Evolutionary conservation across 2,329 filamentous ascomycete genomes (phyloP).

Genomic region (Byssothecium circinans): DNA sequence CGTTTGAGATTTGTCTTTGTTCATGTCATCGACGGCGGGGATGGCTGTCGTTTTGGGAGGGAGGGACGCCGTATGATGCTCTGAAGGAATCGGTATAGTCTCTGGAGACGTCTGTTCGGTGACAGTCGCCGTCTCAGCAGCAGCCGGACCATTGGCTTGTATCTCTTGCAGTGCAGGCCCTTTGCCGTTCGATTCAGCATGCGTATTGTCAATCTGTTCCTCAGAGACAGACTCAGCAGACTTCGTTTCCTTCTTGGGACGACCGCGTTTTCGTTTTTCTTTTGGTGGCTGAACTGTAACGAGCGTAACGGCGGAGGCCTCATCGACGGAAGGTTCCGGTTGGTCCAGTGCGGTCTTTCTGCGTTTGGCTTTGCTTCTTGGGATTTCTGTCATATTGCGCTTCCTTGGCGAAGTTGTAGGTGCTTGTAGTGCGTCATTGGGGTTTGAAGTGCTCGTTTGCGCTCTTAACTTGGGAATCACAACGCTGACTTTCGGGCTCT

Average conservation of each 20-base stretch:
- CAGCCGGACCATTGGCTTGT: conserved; percentile 2
- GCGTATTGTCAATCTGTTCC: conserved; percentile 1
- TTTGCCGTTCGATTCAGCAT: neutral
- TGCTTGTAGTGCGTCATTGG: neutral
- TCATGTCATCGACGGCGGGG: neutral
- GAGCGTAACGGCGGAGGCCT: neutral
- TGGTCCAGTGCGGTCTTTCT: conserved; percentile 23
- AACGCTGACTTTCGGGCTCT: conserved; percentile 8
- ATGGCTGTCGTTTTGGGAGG: neutral
- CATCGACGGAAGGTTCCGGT: conserved; percentile 11
- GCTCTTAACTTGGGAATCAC: conserved; percentile 7
- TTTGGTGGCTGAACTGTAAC: conserved; percentile 7
- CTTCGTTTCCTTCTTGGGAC: conserved; percentile 30
- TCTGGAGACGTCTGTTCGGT: neutral
- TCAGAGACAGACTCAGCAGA: conserved; percentile 7
- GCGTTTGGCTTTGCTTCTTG: conserved; percentile 23
- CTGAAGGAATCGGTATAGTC: neutral
- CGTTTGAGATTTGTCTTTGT: neutral
- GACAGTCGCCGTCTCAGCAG: neutral
- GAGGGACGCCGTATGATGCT: neutral
- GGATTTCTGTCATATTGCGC: neutral
- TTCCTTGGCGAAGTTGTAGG: neutral
- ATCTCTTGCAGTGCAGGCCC: conserved; percentile 5
- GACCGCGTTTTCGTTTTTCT: conserved; percentile 37
- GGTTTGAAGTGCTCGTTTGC: neutral